These are phyloP conservation scores for Ustilaginoidea virens DNA, from an alignment of 2,329 filamentous ascomycete species.

Conservation along the genomic window DNA sequence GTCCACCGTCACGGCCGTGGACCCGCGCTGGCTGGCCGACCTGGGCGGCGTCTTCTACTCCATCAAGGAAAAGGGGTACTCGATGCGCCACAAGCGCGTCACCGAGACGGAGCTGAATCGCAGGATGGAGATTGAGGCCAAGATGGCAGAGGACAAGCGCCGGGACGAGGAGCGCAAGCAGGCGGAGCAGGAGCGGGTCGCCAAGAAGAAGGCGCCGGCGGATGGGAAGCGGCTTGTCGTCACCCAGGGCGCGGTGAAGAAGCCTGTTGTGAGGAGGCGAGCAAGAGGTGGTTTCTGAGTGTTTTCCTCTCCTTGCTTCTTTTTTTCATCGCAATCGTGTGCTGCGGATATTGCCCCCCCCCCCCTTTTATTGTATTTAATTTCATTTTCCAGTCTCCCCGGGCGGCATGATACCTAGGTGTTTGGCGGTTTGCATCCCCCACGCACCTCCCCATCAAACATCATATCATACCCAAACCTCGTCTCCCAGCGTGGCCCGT, in stretches of 20 bases:
- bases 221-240: constrained; percentile 42
- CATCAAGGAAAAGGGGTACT: constrained; percentile 95
- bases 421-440: too few relatives aligned
- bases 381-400: too few relatives aligned
- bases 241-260: constrained; percentile 46
- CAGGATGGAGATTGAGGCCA: constrained; percentile 81
- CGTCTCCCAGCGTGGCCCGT: background rate
- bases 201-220: constrained; percentile 19
- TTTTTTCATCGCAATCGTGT: background rate
- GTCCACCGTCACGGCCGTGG: constrained; percentile 88
- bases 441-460: background rate
- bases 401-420: too few relatives aligned
- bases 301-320: background rate
- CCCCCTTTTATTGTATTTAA: too few relatives aligned
- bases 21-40: constrained; percentile 94
- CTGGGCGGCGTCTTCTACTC: constrained; percentile 95
- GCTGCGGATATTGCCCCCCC: background rate
- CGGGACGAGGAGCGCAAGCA: constrained; percentile 41
- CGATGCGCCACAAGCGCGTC: constrained; percentile 66
- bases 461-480: background rate
- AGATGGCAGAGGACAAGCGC: constrained; percentile 79
- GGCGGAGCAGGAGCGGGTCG: constrained; percentile 30
- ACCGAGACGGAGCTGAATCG: constrained; percentile 86
- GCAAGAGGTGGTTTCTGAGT: constrained; percentile 36
- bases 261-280: constrained; percentile 40